Evolutionary conservation across 228 moss, liverwort and hornwort genomes (phyloP).

Genomic region (Sphagnum magellanicum): DNA sequence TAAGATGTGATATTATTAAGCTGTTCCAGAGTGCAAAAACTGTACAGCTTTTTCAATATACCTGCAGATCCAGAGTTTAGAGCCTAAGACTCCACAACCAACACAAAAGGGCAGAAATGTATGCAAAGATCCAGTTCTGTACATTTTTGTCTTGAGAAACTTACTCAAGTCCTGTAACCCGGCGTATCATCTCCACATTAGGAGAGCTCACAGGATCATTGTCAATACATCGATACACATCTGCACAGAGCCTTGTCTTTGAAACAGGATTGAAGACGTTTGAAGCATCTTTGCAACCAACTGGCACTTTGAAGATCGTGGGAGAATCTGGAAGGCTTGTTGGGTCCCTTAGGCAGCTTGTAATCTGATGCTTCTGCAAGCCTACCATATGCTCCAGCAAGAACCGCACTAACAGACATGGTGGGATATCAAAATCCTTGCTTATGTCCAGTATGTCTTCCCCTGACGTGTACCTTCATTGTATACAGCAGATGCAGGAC

Average conservation of each 20-base stretch:
- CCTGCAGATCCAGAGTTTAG: not conserved
- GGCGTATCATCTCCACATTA: slow-evolving; percentile 54
- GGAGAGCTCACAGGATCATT: slow-evolving; percentile 60
- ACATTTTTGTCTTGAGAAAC: slow-evolving; percentile 1
- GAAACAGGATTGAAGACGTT: slow-evolving; percentile 15
- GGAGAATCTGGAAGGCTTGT: slow-evolving; percentile 30
- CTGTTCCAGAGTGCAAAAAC: not conserved
- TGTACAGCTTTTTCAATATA: not conserved
- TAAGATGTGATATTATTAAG: not conserved
- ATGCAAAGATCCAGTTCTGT: not conserved
- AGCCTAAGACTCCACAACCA: not conserved
- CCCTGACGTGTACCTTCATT: slow-evolving; percentile 38
- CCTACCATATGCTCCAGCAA: slow-evolving; percentile 64
- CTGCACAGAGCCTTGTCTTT: slow-evolving; percentile 33
- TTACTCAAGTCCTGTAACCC: slow-evolving; percentile 69
- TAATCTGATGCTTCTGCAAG: slow-evolving; percentile 56
- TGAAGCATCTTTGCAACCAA: slow-evolving; percentile 12
- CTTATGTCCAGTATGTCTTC: slow-evolving; percentile 56
- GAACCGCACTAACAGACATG: slow-evolving; percentile 56
- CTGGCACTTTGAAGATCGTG: slow-evolving; percentile 15
- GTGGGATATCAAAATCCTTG: slow-evolving; percentile 39
- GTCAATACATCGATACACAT: slow-evolving; percentile 54
- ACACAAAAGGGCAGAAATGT: not conserved
- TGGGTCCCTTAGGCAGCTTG: slow-evolving; percentile 58
- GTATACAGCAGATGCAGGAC: not conserved